Percentiles rank a stretch among this genome's conserved stretches.
These are phyloP conservation scores for Pythium insidiosum DNA, from an alignment of 352 stramenopile species.

Conservation along the genomic window DNA sequence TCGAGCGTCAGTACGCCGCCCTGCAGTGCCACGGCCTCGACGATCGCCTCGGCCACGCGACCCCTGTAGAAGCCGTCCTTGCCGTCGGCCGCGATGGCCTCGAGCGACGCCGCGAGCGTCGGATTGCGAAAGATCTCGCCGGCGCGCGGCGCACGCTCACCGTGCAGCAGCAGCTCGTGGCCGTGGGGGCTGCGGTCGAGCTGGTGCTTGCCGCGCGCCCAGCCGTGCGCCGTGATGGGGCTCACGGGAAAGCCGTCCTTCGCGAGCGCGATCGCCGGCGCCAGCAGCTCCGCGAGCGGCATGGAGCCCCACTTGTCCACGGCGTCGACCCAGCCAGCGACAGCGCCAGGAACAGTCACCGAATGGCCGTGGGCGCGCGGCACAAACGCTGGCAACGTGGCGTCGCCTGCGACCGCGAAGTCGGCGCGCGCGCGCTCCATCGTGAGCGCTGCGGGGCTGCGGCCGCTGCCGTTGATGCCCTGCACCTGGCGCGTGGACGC, in stretches of 20 bases:
- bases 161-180: constrained; percentile 44
- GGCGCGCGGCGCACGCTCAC: constrained; percentile 36
- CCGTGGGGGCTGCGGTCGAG: constrained; percentile 50
- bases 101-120: constrained; percentile 76
- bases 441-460: constrained; percentile 72
- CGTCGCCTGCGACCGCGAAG: constrained; percentile 16
- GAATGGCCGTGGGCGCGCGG: constrained; percentile 53
- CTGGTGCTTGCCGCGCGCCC: constrained; percentile 63
- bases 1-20: constrained; percentile 66
- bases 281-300: constrained; percentile 78
- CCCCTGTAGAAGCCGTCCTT: constrained; percentile 85
- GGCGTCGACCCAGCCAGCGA: constrained; percentile 89
- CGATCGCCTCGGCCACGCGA: constrained; percentile 82
- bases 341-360: constrained; percentile 88
- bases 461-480: constrained; percentile 91
- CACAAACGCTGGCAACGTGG: constrained; percentile 25
- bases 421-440: constrained; percentile 54
- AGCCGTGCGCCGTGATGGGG: constrained; percentile 82
- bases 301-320: constrained; percentile 82
- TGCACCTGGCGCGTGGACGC: constrained; percentile 71
- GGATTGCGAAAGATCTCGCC: constrained; percentile 87
- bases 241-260: constrained; percentile 91
- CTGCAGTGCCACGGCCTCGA: constrained; percentile 56
- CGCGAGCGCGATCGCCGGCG: constrained; percentile 86
- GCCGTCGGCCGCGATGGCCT: constrained; percentile 80